A percentile compares a stretch with the other conserved stretches of the same genome.
Evolutionary conservation across 768 basidiomycete species (phyloP).

Genomic region (Boletus huronensis): DNA sequence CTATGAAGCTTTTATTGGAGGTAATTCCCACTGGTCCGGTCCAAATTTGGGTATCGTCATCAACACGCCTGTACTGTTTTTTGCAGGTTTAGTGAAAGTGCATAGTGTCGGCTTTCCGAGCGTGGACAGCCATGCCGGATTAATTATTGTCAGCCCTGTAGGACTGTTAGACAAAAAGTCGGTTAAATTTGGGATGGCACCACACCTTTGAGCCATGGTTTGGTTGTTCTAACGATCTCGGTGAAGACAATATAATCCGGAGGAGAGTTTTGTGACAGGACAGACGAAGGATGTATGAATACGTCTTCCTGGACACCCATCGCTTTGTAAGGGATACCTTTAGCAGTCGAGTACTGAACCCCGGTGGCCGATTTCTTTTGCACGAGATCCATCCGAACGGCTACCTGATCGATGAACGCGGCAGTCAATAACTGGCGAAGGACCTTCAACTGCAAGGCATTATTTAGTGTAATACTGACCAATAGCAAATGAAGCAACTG

Average conservation of each 20-base stretch:
- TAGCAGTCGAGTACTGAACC: slow-evolving; percentile 67
- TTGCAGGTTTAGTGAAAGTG: slow-evolving; percentile 83
- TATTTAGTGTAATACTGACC: not conserved
- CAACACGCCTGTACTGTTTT: slow-evolving; percentile 60
- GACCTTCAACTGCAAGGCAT: slow-evolving; percentile 71
- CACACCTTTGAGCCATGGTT: slow-evolving; percentile 78
- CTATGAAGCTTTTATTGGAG: slow-evolving; percentile 42
- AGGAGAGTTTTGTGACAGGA: slow-evolving; percentile 61
- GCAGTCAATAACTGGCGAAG: slow-evolving; percentile 84
- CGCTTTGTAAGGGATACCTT: slow-evolving; percentile 80
- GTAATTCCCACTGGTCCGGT: slow-evolving; percentile 83
- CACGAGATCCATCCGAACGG: slow-evolving; percentile 81
- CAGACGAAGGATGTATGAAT: slow-evolving; percentile 89
- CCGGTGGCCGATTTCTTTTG: slow-evolving; percentile 57
- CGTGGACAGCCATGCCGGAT: slow-evolving; percentile 81
- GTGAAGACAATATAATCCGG: slow-evolving; percentile 86
- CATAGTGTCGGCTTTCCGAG: slow-evolving; percentile 80
- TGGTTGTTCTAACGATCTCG: slow-evolving; percentile 75
- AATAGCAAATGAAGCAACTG: slow-evolving; percentile 6
- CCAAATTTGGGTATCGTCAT: slow-evolving; percentile 86
- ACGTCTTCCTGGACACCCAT: slow-evolving; percentile 82
- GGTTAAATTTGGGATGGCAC: not conserved
- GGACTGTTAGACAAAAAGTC: not conserved
- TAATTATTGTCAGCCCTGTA: slow-evolving; percentile 77
- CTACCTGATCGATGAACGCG: slow-evolving; percentile 93